Base-by-base conservation (phyloP, 139 green algal genomes). In the Raphidocelis subcapitata region DNA sequence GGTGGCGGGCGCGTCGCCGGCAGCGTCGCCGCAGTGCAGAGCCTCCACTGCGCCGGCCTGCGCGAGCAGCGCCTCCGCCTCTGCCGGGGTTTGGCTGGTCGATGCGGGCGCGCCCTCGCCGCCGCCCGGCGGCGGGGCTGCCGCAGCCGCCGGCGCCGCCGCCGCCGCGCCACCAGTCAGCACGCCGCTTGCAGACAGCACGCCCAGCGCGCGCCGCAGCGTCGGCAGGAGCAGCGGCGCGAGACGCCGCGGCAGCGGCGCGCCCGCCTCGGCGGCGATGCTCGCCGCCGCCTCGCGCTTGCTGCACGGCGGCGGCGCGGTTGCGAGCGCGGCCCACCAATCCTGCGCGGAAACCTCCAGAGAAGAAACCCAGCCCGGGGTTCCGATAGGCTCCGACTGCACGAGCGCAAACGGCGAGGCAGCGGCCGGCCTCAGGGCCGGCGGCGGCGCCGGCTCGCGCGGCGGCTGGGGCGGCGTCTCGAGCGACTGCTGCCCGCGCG, bases 291-390 rank as follows among this genome's bases (percentile, higher is more conserved):
- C 75, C 14, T 84, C 62, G 21, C 88, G 76, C 3, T 75, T 76
- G 46, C 77, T 82, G 69, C 84, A 89, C 5, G 88, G 87, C 23
- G 75, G 67, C 3, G 87, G 80, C 18, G 80, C 84, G 3, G 61
- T 41, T 16, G 74, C 72, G 51, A 93, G 72, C 5, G 88, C 88
- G n/a, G 69, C 62, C 23, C 21, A 5, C 88, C 86, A 93, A 72
- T 93, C 87, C 10, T 47, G 18, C 8, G 62, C 49, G 21, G 65
- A 35, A 10, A 78, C 63, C 36, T 67, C 21, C 12, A 77, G 18
- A 49, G 63, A 32, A 28, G 74, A 47, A 26, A 88, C 68, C 29
- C 59, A 41, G 46, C 26, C 21, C 54, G 54, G 49, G 18, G 14
- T 16, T 28, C 14, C 3, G 15, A 18, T 18, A 52, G 51, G 63